phyloP scores from a whole-genome alignment of 2,329 filamentous ascomycete genomes.

The Teratosphaeria nubilosa region DNA sequence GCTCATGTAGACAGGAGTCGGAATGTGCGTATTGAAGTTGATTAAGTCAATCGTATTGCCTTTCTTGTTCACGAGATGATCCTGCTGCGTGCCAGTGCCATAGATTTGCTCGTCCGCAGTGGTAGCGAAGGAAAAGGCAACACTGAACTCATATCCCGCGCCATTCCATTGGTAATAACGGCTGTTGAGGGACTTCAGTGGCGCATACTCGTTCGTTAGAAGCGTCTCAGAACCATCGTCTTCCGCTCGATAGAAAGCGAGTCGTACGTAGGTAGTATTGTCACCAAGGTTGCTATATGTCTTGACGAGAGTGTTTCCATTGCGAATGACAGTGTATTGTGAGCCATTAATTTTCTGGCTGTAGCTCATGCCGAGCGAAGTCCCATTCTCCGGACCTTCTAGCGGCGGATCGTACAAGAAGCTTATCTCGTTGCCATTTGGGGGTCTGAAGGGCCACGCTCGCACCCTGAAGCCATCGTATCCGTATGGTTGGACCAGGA shows the following conservation, averaged over 20 bases:
- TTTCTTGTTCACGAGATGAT: conserved; percentile 25
- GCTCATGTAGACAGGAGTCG: conserved; percentile 23
- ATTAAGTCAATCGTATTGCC: conserved; percentile 22
- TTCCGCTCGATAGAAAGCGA: conserved; percentile 29
- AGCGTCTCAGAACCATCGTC: conserved; percentile 26
- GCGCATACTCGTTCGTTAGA: conserved; percentile 27
- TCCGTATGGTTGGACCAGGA: conserved; percentile 31
- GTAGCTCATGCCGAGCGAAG: conserved; percentile 24
- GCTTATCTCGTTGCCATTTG: conserved; percentile 27
- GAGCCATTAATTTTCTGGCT: conserved; percentile 26
- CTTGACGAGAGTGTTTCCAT: conserved; percentile 28
- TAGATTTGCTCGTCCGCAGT: conserved; percentile 25
- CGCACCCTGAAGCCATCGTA: conserved; percentile 32
- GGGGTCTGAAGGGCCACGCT: conserved; percentile 29
- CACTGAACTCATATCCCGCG: conserved; percentile 26
- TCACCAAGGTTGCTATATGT: conserved; percentile 23
- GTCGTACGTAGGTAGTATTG: conserved; percentile 24
- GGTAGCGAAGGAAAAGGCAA: conserved; percentile 29
- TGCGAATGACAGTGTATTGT: conserved; percentile 22
- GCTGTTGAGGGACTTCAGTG: conserved; percentile 27
- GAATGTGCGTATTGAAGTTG: conserved; percentile 25
- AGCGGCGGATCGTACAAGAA: conserved; percentile 32
- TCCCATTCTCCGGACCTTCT: conserved; percentile 27
- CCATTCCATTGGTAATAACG: conserved; percentile 28
- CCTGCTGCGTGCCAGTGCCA: conserved; percentile 23